These are phyloP conservation scores for Melampsora occidentalis DNA, from an alignment of 1,284 basidiomycete species.

Conservation along the genomic window DNA sequence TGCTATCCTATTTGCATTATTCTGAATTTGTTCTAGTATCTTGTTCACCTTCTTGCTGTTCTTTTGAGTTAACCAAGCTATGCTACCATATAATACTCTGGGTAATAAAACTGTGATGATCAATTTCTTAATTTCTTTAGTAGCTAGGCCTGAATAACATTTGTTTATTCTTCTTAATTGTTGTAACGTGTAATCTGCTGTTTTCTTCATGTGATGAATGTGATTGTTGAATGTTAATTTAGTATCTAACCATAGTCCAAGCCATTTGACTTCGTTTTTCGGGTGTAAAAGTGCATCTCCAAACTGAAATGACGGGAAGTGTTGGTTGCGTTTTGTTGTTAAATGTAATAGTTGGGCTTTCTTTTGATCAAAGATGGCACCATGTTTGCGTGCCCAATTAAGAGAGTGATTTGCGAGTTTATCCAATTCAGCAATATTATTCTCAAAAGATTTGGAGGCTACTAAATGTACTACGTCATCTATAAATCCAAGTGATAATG, in stretches of 20 bases:
- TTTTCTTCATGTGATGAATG: not conserved
- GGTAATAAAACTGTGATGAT: too few relatives aligned
- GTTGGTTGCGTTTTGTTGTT: not conserved
- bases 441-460: not conserved
- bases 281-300: too few relatives aligned
- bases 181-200: not conserved
- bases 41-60: not conserved
- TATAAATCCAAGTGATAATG: not conserved
- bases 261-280: not conserved
- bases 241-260: not conserved
- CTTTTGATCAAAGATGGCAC: slow-evolving; percentile 12
- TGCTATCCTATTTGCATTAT: too few relatives aligned
- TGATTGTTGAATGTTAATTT: slow-evolving; percentile 1
- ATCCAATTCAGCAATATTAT: not conserved
- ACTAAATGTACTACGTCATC: slow-evolving; percentile 8
- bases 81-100: not conserved
- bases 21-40: not conserved
- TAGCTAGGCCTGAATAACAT: too few relatives aligned
- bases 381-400: not conserved
- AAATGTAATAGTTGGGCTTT: not conserved
- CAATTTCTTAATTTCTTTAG: too few relatives aligned
- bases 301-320: too few relatives aligned
- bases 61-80: not conserved
- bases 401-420: not conserved
- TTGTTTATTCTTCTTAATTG: slow-evolving; percentile 9